A percentile compares a stretch with the other conserved stretches of the same genome.
Conservation (phyloP, 306 rosid species). For the Oemleria cerasiformis region DNA sequence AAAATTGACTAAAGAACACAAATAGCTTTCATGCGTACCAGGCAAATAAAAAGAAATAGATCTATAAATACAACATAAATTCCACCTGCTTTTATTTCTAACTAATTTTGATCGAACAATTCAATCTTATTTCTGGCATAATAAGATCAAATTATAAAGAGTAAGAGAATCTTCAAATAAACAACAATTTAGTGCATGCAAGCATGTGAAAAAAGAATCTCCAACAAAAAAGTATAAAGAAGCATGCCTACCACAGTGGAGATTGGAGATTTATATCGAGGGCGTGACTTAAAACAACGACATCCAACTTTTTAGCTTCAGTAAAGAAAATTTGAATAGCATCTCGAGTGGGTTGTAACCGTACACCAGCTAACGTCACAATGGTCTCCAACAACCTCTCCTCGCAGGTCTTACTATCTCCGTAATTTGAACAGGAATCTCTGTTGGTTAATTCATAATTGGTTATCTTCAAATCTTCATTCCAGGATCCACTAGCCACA, state of each 20-base stretch:
- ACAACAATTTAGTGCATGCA: not conserved
- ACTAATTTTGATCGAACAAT: not conserved
- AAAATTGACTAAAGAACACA: conserved; percentile 88
- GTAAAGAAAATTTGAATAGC: conserved; percentile 76
- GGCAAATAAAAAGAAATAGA: conserved; percentile 21
- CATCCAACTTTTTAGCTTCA: conserved; percentile 87
- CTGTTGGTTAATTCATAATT: conserved; percentile 54
- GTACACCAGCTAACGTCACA: conserved; percentile 92
- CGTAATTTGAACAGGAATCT: conserved; percentile 51
- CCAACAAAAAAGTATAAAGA: conserved; percentile 24
- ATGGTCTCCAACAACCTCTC: conserved; percentile 91
- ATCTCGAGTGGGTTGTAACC: conserved; percentile 96
- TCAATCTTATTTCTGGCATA: not conserved
- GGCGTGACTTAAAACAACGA: conserved; percentile 63
- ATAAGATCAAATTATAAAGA: not conserved
- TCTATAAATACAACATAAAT: not conserved
- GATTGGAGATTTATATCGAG: conserved; percentile 80
- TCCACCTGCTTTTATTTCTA: not conserved
- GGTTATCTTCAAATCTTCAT: conserved; percentile 57
- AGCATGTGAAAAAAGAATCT: not conserved
- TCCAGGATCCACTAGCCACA: conserved; percentile 63
- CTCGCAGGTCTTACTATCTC: conserved; percentile 69
- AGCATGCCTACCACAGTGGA: conserved; percentile 96
- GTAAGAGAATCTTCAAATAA: not conserved
- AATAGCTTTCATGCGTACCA: conserved; percentile 98